Percentiles rank a stretch among this genome's conserved stretches.
These are phyloP conservation scores for Atalantia buxifolia DNA, from an alignment of 345 rosid genomes.

Conservation along the genomic window DNA sequence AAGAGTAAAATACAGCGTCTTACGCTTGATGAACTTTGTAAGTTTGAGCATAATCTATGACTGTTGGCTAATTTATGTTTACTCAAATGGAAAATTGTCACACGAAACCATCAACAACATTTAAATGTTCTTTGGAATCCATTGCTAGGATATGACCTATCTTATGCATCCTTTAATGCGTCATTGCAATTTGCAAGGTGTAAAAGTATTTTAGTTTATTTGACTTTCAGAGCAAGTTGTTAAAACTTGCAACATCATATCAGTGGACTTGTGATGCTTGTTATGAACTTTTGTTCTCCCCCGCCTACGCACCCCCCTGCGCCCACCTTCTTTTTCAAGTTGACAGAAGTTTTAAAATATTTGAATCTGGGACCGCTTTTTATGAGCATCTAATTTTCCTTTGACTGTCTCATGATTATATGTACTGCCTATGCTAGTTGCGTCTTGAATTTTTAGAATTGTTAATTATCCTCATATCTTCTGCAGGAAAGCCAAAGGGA, in stretches of 20 bases:
- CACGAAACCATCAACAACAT: not conserved
- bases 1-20: not conserved
- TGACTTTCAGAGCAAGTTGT: not conserved
- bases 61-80: not conserved
- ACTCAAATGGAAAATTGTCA: not conserved
- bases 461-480: not conserved
- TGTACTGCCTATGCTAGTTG: not conserved
- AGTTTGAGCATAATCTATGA: not conserved
- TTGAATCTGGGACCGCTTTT: not conserved
- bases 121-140: not conserved
- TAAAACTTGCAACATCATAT: not conserved
- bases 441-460: not conserved
- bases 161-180: not conserved
- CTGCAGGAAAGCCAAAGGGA: constrained; percentile 58
- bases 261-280: not conserved
- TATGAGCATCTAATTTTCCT: not conserved
- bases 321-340: not conserved
- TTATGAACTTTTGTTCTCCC: not conserved
- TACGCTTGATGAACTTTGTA: not conserved
- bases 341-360: not conserved
- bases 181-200: not conserved
- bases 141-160: not conserved
- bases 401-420: not conserved
- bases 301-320: too few species aligned
- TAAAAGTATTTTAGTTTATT: not conserved